Conservation (phyloP, 1,284 basidiomycete species). For the Moesziomyces antarcticus region DNA sequence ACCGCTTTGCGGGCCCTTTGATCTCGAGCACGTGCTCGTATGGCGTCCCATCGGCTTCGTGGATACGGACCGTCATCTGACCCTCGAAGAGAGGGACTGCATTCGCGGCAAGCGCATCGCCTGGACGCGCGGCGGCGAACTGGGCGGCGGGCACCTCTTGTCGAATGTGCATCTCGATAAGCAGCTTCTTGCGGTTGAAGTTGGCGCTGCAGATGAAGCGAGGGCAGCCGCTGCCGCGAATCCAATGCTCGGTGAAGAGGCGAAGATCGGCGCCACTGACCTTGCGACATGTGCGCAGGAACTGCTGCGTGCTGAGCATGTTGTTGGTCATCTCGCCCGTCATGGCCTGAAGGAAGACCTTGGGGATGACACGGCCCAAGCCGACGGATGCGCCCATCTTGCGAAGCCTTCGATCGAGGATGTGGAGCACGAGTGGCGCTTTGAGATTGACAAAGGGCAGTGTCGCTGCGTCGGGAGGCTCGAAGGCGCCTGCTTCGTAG, state of each 20-base stretch:
- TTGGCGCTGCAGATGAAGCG: slow-evolving; percentile 87
- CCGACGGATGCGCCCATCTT: slow-evolving; percentile 96
- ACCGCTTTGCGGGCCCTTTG: slow-evolving; percentile 84
- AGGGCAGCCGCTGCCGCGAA: slow-evolving; percentile 96
- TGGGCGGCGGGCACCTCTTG: slow-evolving; percentile 82
- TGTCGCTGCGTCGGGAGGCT: slow-evolving; percentile 72
- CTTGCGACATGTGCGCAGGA: slow-evolving; percentile 91
- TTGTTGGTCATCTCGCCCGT: slow-evolving; percentile 85
- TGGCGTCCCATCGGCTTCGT: slow-evolving; percentile 98
- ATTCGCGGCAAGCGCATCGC: slow-evolving; percentile 62
- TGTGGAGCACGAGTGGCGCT: slow-evolving; percentile 92
- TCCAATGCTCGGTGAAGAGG: slow-evolving; percentile 96
- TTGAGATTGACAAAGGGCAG: slow-evolving; percentile 88
- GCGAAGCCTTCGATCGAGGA: slow-evolving; percentile 89
- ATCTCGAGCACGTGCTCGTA: slow-evolving; percentile 98
- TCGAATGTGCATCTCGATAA: slow-evolving; percentile 92
- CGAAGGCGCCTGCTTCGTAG: slow-evolving; percentile 83
- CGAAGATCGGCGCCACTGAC: slow-evolving; percentile 82
- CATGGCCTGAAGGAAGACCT: slow-evolving; percentile 91
- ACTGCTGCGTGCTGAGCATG: slow-evolving; percentile 86
- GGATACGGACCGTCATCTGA: slow-evolving; percentile 97
- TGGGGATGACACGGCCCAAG: slow-evolving; percentile 91
- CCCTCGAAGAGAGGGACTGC: slow-evolving; percentile 73
- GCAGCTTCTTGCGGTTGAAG: slow-evolving; percentile 98
- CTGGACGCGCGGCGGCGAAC: slow-evolving; percentile 58